phyloP scores from a whole-genome alignment of 2,329 filamentous ascomycete genomes.

The Thermomyces lanuginosus region DNA sequence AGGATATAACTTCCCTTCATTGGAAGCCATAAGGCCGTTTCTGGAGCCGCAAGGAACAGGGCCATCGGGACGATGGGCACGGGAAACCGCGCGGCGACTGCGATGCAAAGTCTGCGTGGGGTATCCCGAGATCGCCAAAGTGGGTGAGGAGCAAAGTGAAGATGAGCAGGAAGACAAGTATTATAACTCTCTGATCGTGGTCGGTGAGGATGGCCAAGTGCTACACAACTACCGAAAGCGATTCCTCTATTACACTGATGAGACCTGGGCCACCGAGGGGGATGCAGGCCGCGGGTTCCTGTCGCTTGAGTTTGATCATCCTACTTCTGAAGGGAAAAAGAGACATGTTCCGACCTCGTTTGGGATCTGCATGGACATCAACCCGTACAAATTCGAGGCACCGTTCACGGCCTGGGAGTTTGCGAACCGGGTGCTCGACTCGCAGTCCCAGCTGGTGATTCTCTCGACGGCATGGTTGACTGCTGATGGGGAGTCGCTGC shows the following conservation, averaged over 20 bases:
- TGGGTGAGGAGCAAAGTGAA: neutral
- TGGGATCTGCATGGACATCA: conserved; percentile 41
- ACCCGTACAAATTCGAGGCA: conserved; percentile 45
- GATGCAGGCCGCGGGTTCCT: conserved; percentile 17
- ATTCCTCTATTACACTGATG: conserved; percentile 52
- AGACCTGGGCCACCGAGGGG: conserved; percentile 45
- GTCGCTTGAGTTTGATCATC: conserved; percentile 10
- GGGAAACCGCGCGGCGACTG: conserved; percentile 36
- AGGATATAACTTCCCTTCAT: conserved; percentile 48
- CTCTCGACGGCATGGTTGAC: conserved; percentile 51
- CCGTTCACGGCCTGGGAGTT: conserved; percentile 46
- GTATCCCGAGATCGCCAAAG: conserved; percentile 38
- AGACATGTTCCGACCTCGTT: conserved; percentile 24
- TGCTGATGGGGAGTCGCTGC: conserved; percentile 31
- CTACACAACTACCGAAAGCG: conserved; percentile 46
- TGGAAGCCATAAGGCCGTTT: conserved; percentile 40
- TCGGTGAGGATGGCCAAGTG: conserved; percentile 38
- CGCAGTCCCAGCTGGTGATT: conserved; percentile 36
- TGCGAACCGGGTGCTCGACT: conserved; percentile 36
- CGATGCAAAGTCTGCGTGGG: conserved; percentile 47
- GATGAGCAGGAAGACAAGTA: conserved; percentile 14
- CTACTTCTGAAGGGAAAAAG: neutral
- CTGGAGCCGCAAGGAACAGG: conserved; percentile 43
- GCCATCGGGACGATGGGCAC: conserved; percentile 41
- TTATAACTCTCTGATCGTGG: conserved; percentile 45